These are phyloP conservation scores for Pyrenula massariospora DNA, from an alignment of 495 filamentous ascomycete species.

Conservation along the genomic window DNA sequence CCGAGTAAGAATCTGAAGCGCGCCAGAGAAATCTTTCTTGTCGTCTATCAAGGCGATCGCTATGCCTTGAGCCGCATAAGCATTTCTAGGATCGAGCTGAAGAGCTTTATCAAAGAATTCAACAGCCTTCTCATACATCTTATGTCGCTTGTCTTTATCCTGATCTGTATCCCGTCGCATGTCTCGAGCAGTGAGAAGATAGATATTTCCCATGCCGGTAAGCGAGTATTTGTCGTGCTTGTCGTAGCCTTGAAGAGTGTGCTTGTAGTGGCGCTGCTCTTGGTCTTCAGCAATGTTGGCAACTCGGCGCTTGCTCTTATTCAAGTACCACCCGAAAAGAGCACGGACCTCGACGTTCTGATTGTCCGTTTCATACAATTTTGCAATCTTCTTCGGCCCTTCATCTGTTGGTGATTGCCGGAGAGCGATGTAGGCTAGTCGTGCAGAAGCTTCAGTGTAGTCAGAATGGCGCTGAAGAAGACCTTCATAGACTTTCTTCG, in stretches of 20 bases:
- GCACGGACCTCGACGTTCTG: conserved; percentile 82
- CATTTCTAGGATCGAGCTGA: conserved; percentile 83
- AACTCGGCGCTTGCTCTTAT: conserved; percentile 66
- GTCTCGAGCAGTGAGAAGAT: conserved; percentile 74
- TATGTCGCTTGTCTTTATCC: conserved; percentile 80
- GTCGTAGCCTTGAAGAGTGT: conserved; percentile 84
- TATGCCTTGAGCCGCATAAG: conserved; percentile 90
- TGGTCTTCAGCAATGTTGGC: conserved; percentile 76
- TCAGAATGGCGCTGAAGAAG: conserved; percentile 71
- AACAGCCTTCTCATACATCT: conserved; percentile 78
- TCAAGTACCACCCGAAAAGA: conserved; percentile 89
- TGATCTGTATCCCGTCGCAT: conserved; percentile 83
- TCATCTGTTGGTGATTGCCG: conserved; percentile 74
- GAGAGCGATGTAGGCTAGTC: conserved; percentile 80
- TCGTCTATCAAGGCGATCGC: conserved; percentile 91
- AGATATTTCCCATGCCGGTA: conserved; percentile 91
- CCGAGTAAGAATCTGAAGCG: conserved; percentile 76
- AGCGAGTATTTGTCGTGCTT: conserved; percentile 95
- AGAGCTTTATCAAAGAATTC: conserved; percentile 98
- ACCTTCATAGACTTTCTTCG: conserved; percentile 75
- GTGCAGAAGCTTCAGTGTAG: conserved; percentile 81
- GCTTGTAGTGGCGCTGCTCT: conserved; percentile 89
- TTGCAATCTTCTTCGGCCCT: conserved; percentile 69
- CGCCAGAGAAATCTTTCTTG: conserved; percentile 69
- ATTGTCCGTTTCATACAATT: conserved; percentile 68